These are phyloP conservation scores for Sanghuangporus weigelae DNA, from an alignment of 1,284 basidiomycete species.

Conservation along the genomic window DNA sequence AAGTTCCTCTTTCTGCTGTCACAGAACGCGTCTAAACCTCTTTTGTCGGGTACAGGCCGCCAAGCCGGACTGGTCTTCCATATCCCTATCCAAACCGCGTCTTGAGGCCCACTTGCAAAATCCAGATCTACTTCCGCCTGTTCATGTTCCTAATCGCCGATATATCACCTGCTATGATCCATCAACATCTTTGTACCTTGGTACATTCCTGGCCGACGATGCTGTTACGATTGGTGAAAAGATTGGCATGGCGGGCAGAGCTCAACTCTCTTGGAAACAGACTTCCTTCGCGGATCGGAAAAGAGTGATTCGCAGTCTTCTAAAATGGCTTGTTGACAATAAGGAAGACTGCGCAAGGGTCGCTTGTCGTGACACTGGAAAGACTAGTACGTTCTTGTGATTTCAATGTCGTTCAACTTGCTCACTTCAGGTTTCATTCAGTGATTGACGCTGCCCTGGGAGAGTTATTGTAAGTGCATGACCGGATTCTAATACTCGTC, in stretches of 20 bases:
- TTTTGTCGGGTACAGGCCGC: conserved; percentile 33
- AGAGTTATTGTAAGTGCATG: conserved; percentile 55
- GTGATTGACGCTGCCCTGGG: conserved; percentile 88
- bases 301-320: conserved; percentile 77
- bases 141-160: conserved; percentile 44
- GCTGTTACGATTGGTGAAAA: conserved; percentile 63
- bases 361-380: conserved; percentile 94
- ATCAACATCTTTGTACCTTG: conserved; percentile 76
- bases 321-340: conserved; percentile 88
- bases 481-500: not conserved
- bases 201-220: conserved; percentile 63
- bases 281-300: conserved; percentile 76
- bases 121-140: conserved; percentile 46
- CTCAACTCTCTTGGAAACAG: conserved; percentile 67
- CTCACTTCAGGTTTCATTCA: conserved; percentile 26
- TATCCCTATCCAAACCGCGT: conserved; percentile 49
- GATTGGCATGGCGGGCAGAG: conserved; percentile 59
- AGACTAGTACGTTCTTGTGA: conserved; percentile 61
- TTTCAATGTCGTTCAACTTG: not conserved
- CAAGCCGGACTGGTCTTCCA: conserved; percentile 52
- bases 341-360: conserved; percentile 82
- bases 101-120: conserved; percentile 60
- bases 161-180: conserved; percentile 92
- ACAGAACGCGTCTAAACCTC: not conserved
- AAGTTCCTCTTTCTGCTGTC: conserved; percentile 21